Conservation (phyloP, 108 stramenopile genomes). For the Pseudonitzschia multistriata region DNA sequence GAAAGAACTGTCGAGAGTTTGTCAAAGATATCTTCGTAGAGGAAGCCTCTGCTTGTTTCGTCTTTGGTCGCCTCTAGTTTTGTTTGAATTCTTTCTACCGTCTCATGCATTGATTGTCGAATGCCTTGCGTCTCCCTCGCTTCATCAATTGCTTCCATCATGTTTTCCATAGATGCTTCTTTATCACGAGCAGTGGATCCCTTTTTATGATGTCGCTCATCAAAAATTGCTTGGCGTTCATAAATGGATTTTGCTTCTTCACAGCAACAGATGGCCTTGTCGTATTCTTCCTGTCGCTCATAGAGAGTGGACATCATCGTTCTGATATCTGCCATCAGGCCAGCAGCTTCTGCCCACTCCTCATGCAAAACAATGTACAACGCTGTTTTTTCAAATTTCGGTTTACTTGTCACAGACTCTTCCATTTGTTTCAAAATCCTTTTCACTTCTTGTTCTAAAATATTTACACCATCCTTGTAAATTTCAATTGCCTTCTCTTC, state of each 20-base stretch:
- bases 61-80: conserved; percentile 18
- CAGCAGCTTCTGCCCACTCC: conserved; percentile 32
- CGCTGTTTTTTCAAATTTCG: conserved; percentile 1
- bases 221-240: conserved; percentile 16
- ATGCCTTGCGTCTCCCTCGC: conserved; percentile 20
- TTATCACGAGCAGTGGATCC: conserved; percentile 5
- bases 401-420: background rate
- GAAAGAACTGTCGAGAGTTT: conserved; percentile 24
- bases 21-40: conserved; percentile 25
- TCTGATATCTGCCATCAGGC: conserved; percentile 30
- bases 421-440: conserved; percentile 25
- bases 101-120: conserved; percentile 31
- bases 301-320: conserved; percentile 35
- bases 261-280: conserved; percentile 19
- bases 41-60: conserved; percentile 7
- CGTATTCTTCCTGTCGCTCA: conserved; percentile 36
- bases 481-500: conserved; percentile 32
- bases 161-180: conserved; percentile 20
- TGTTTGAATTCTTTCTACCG: conserved; percentile 18
- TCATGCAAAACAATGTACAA: conserved; percentile 19
- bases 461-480: conserved; percentile 25
- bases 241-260: conserved; percentile 31
- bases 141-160: conserved; percentile 20
- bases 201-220: background rate
- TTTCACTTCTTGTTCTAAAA: conserved; percentile 15